These are phyloP conservation scores for Fusarium robinianum DNA, from an alignment of 2,329 filamentous ascomycete genomes.

Conservation along the genomic window DNA sequence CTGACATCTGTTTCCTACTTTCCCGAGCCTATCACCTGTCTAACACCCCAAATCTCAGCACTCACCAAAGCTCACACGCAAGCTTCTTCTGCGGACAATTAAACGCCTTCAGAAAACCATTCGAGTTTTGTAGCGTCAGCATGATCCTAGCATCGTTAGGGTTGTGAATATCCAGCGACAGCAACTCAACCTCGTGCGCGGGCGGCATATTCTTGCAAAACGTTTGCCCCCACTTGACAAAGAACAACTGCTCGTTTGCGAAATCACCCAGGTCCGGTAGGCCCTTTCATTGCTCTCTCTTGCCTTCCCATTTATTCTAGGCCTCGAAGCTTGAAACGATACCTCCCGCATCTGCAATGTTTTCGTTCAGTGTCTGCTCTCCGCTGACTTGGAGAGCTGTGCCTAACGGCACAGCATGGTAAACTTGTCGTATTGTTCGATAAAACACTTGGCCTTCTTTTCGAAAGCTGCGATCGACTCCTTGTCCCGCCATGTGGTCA, in stretches of 20 bases:
- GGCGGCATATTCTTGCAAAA: constrained; percentile 70
- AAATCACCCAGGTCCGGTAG: constrained; percentile 66
- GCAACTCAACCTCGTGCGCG: constrained; percentile 58
- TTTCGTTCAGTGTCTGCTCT: constrained; percentile 67
- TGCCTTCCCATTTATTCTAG: constrained; percentile 63
- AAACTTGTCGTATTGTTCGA: constrained; percentile 68
- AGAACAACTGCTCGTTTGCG: constrained; percentile 71
- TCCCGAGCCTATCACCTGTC: too few species aligned
- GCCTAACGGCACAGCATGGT: constrained; percentile 60
- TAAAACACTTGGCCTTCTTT: constrained; percentile 65
- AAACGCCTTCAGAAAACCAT: constrained; percentile 70
- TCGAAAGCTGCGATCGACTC: constrained; percentile 62
- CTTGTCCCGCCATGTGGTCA: constrained; percentile 69
- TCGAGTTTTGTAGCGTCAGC: constrained; percentile 69
- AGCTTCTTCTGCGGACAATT: constrained; percentile 67
- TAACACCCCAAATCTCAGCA: too few species aligned
- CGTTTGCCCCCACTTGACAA: constrained; percentile 65
- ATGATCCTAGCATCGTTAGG: constrained; percentile 64
- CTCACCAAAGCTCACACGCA: constrained; percentile 74
- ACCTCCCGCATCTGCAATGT: constrained; percentile 73
- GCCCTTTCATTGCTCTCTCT: constrained; percentile 52
- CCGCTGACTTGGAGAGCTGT: constrained; percentile 66
- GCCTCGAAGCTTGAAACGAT: constrained; percentile 65
- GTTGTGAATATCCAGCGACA: constrained; percentile 68
- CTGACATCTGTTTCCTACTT: too few species aligned